Percentiles rank a stretch among this genome's conserved stretches.
Conservation (phyloP, 2,329 filamentous ascomycete genomes). For the Ophiostoma sp. region DNA sequence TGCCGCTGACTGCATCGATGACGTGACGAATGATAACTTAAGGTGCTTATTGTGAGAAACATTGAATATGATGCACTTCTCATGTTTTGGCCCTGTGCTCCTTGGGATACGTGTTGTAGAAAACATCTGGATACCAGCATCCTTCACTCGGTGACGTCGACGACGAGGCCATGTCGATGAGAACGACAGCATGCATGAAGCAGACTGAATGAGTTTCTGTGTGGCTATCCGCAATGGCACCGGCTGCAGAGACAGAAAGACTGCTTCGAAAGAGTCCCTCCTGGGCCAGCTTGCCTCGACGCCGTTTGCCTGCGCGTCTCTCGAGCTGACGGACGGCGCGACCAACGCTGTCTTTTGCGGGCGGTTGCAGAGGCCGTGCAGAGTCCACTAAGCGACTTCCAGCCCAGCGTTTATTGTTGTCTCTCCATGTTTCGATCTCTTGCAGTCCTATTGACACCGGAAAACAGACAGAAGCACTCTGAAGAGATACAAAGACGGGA, state of each 20-base stretch:
- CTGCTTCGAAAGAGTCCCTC: not conserved
- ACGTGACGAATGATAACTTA: not conserved
- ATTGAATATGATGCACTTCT: too few relatives aligned
- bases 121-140: too few relatives aligned
- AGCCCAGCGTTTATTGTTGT: not conserved
- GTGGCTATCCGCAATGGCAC: not conserved
- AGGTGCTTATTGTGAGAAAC: not conserved
- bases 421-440: not conserved
- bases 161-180: not conserved
- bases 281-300: not conserved
- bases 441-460: not conserved
- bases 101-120: too few relatives aligned
- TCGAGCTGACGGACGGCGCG: not conserved
- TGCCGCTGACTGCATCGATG: not conserved
- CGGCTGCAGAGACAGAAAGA: not conserved
- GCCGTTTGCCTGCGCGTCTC: not conserved
- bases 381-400: not conserved
- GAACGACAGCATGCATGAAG: too few relatives aligned
- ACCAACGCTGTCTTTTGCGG: conserved; percentile 1
- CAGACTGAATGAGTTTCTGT: not conserved
- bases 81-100: too few relatives aligned
- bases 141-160: not conserved
- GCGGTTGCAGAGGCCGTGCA: not conserved
- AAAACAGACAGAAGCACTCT: not conserved
- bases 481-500: not conserved